Base-by-base conservation (phyloP, 2,329 filamentous ascomycete species). In the Arthrobotrys musiformis region DNA sequence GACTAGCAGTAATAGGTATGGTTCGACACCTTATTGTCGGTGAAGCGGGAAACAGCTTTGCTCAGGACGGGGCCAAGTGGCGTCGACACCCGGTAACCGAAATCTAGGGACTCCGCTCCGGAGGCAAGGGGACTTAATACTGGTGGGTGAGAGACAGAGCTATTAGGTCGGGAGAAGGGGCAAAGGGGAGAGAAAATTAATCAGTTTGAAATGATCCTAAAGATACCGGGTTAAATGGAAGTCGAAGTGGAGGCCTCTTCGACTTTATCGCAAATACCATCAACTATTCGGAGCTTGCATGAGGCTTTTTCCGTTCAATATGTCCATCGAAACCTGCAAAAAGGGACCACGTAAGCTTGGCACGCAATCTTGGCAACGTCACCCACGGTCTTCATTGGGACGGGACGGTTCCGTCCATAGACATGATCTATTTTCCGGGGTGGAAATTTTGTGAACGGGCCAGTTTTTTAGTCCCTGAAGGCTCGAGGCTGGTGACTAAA, bases 291-390 rank as follows among this genome's bases (percentile, higher is more conserved):
- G 40, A 42, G 58, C 54, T 62, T 42, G 54, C 66, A 70, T 70
- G 52, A 61, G 54, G 66, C 52, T 61, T 70, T 69, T 70, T 70
- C n/a, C n/a, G 19, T n/a, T 22, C 8, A 56, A 56, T 22, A 19
- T 44, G 7, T 11, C 40, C 33, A 30, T 56, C 30, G 63, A 24
- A 17, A 2, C 37, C 37, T 40, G 37, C 37, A 40, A n/a, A n/a
- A 37, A 67, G 37, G 28, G 70, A 48, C 56, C 48, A 63, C 54
- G 54, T 63, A 50, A 75, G 54, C 63, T 75, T 75, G 70, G 70
- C 70, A 61, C 58, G 58, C 50, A 44, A 64, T 19, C 72, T 76
- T 76, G 72, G 72, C 64, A 70, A 64, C 64, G 56, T 63, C 56
- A 68, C 42, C 42, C 40, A 52, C 33, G 52, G 40, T 35, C 42